Evolutionary conservation across 441 rosid genomes (phyloP).

Genomic region (Populus trichocarpa): DNA sequence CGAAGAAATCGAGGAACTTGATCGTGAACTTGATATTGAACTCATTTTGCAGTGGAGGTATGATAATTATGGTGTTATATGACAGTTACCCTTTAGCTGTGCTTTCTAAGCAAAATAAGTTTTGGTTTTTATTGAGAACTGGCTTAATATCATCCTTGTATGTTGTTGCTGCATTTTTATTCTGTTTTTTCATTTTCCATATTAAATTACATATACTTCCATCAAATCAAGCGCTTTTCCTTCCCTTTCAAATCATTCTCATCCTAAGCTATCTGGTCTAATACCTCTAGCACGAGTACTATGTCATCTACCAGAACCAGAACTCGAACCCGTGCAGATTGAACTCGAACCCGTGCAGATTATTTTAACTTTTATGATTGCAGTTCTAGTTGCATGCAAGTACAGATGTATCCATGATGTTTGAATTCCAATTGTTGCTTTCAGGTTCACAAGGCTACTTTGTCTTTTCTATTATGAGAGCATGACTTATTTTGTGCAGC

Average conservation of each 20-base stretch:
- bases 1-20: constrained; percentile 81
- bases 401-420: background rate
- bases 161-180: background rate
- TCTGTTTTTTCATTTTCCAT: background rate
- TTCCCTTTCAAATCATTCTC: background rate
- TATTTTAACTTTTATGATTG: background rate
- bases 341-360: background rate
- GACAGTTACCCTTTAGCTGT: background rate
- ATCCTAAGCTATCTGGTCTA: background rate
- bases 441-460: background rate
- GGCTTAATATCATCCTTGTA: background rate
- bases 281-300: background rate
- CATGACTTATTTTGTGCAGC: background rate
- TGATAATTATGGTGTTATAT: background rate
- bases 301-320: background rate
- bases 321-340: background rate
- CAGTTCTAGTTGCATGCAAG: background rate
- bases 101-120: background rate
- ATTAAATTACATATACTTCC: background rate
- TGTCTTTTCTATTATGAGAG: background rate
- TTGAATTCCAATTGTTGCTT: background rate
- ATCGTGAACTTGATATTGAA: constrained; percentile 86
- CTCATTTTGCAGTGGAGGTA: constrained; percentile 99
- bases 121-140: background rate
- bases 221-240: background rate